Evolutionary conservation across 208 protist genomes (phyloP).

Genomic region (Trypanosomatidae sp.): DNA sequence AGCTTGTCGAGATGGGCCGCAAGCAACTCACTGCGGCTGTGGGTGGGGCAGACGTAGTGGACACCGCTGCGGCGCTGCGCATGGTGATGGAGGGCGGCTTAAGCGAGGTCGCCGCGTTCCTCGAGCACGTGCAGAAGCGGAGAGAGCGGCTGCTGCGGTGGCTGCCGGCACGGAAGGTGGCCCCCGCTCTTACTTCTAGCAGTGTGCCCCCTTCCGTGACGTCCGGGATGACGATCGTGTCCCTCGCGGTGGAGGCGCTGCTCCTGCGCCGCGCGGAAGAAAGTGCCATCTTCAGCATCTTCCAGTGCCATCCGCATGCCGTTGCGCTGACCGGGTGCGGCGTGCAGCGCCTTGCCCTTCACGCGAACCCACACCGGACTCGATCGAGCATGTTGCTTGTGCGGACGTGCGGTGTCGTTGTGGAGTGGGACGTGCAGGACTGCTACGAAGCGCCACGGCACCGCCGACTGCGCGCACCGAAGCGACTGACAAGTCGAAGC

Average conservation of each 20-base stretch:
- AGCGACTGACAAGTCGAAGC: too few species aligned
- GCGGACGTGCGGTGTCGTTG: conserved; percentile 42
- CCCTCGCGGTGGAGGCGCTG: conserved; percentile 31
- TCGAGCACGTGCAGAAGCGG: conserved; percentile 27
- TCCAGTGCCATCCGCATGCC: conserved; percentile 55
- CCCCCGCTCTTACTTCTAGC: too few species aligned
- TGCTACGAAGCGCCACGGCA: conserved; percentile 38
- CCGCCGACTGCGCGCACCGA: conserved; percentile 8
- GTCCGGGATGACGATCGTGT: too few species aligned
- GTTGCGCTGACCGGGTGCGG: conserved; percentile 52
- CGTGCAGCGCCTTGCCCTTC: conserved; percentile 41
- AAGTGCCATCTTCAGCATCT: conserved; percentile 55
- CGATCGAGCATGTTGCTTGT: conserved; percentile 29
- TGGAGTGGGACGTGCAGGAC: conserved; percentile 45
- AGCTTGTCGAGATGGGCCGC: conserved; percentile 15
- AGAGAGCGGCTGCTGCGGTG: conserved; percentile 15
- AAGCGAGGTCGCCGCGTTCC: conserved; percentile 17
- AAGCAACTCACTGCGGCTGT: conserved; percentile 3
- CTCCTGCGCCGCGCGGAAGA: conserved; percentile 57
- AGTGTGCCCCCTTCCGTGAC: too few species aligned
- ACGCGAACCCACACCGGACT: conserved; percentile 17
- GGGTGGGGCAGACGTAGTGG: conserved; percentile 6
- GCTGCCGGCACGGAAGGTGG: conserved; percentile 20
- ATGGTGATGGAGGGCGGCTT: conserved; percentile 25
- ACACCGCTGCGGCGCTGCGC: conserved; percentile 20